Evolutionary conservation across 139 green algal species (phyloP), one percentile per base, ranked within the genome.

Genomic region (Tetradesmus lagerheimii): DNA sequence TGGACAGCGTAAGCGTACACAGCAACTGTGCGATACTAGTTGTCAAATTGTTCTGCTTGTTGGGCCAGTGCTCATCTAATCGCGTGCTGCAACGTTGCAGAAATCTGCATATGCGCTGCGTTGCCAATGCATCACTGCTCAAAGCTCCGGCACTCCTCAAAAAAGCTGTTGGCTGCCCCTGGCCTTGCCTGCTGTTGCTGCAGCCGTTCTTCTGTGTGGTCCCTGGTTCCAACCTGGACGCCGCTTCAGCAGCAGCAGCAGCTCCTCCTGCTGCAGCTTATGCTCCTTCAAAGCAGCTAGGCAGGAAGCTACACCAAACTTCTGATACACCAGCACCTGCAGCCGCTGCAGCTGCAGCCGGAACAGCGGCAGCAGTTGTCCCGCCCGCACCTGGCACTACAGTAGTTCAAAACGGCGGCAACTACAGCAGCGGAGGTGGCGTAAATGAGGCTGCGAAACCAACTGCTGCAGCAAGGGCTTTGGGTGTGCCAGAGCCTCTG

Each of bases 161-260:
- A n/a, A n/a, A n/a, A n/a, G n/a, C n/a, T n/a, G n/a, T n/a, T n/a
- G n/a, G n/a, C n/a, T 9, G 37, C 43, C 8, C 1, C 35, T 81
- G 37, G n/a, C n/a, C 71, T 45, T 89, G 71, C 25, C 15, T 74
- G 6, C n/a, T 76, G 80, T 31, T 66, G 9, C 39, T 66, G 76
- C 83, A 92, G 92, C 92, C 89, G 39, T 94, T 94, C 79, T 93
- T 93, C 83, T 94, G 92, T 87, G 83, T 80, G 2, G 47, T 25
- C 37, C 82, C 82, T 57, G 82, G 82, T 34, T 57, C 37, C 18
- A 29, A 41, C 25, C 27, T 87, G 34, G 20, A 35, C 23, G 38
- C 8, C n/a, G 71, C 57, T 35, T 16, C 82, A 57, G 35, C 82
- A 79, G 82, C 53, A 71, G 37, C 82, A 53, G 38, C 34, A 29